A percentile compares a stretch with the other conserved stretches of the same genome.
These are phyloP conservation scores for Alternaria arborescens DNA, from an alignment of 2,329 filamentous ascomycete species.

Conservation along the genomic window DNA sequence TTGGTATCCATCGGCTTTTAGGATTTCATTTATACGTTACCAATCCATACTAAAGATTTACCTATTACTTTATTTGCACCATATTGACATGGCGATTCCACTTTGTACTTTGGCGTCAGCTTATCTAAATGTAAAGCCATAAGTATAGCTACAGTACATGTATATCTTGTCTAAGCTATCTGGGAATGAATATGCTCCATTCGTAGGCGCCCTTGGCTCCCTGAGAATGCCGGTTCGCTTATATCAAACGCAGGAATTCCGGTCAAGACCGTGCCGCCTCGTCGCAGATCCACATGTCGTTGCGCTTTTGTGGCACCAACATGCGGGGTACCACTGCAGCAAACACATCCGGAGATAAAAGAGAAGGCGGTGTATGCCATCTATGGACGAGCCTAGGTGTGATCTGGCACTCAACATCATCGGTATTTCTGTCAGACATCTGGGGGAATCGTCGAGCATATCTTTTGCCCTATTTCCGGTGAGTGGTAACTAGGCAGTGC, in stretches of 20 bases:
- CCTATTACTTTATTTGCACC: not conserved
- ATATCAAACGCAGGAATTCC: not conserved
- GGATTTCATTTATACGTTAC: not conserved
- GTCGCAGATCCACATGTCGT: not conserved
- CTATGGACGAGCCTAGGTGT: not conserved
- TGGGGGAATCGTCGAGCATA: not conserved
- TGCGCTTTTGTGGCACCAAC: not conserved
- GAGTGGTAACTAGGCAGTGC: constrained; percentile 6
- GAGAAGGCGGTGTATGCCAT: constrained; percentile 2
- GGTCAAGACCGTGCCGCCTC: not conserved
- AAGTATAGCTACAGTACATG: not conserved
- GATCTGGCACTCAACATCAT: not conserved
- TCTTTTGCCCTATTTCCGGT: constrained; percentile 17
- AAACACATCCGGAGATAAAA: not conserved
- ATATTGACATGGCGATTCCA: no score
- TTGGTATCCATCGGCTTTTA: not conserved
- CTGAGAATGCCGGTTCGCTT: not conserved
- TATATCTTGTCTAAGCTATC: not conserved
- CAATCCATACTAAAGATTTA: not conserved
- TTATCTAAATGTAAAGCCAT: not conserved
- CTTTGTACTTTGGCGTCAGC: not conserved
- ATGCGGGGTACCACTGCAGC: not conserved
- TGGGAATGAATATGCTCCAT: not conserved
- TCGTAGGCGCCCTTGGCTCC: not conserved
- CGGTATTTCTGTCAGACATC: not conserved